Evolutionary conservation across 176 grass and related monocot species (phyloP).

Genomic region (Poa pratensis): DNA sequence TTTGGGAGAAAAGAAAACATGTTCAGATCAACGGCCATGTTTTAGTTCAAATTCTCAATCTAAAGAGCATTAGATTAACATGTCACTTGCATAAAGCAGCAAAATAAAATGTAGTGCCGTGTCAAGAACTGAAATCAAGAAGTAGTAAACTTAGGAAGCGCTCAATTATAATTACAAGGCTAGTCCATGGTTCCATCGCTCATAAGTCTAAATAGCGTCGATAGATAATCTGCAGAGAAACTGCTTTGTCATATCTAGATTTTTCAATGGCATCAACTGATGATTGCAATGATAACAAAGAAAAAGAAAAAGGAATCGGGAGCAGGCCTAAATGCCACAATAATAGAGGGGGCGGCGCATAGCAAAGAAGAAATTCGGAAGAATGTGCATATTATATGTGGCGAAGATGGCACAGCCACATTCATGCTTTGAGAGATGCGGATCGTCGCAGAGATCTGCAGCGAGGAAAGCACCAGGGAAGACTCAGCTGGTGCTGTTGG

Average conservation of each 20-base stretch:
- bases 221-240: slow-evolving; percentile 47
- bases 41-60: neutral
- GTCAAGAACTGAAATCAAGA: neutral
- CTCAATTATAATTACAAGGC: slow-evolving; percentile 58
- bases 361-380: slow-evolving; percentile 25
- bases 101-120: neutral
- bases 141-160: slow-evolving; percentile 28
- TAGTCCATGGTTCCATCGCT: slow-evolving; percentile 41
- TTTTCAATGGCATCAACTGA: slow-evolving; percentile 33
- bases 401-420: neutral
- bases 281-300: slow-evolving; percentile 17
- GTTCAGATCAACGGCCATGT: neutral
- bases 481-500: slow-evolving; percentile 40
- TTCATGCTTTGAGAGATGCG: slow-evolving; percentile 51
- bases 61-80: neutral
- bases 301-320: slow-evolving; percentile 4
- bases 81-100: neutral
- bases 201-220: slow-evolving; percentile 37
- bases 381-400: slow-evolving; percentile 41
- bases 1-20: neutral
- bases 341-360: slow-evolving; percentile 50
- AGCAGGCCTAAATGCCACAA: slow-evolving; percentile 45
- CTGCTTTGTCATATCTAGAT: slow-evolving; percentile 30
- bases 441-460: slow-evolving; percentile 47
- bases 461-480: slow-evolving; percentile 71